These are phyloP conservation scores for Papiliotrema nemorosa DNA, from an alignment of 1,284 basidiomycete species.

Conservation along the genomic window DNA sequence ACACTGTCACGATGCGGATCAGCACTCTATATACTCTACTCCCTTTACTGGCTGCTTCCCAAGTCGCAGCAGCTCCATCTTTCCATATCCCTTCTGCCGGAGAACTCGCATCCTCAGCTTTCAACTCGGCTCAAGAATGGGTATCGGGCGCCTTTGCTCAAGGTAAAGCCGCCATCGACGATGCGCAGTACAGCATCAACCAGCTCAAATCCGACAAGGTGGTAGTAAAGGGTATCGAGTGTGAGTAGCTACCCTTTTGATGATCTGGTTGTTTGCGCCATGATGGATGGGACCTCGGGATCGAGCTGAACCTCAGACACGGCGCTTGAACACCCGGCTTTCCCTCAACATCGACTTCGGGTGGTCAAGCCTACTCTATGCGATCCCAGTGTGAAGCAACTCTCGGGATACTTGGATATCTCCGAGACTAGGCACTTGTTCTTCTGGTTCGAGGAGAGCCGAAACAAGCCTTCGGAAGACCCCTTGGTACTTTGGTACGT, in stretches of 20 bases:
- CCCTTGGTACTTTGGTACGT: conserved; percentile 75
- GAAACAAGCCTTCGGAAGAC: conserved; percentile 66
- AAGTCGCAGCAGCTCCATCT: conserved; percentile 20
- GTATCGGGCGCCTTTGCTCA: conserved; percentile 21
- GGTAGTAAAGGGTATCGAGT: conserved; percentile 5
- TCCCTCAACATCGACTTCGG: conserved; percentile 66
- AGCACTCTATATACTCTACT: not conserved
- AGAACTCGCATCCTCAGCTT: conserved; percentile 28
- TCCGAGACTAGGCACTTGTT: conserved; percentile 63
- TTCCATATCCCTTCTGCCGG: conserved; percentile 22
- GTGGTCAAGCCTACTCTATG: conserved; percentile 69
- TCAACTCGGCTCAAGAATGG: conserved; percentile 30
- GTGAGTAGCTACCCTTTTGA: not conserved
- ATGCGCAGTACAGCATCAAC: conserved; percentile 50
- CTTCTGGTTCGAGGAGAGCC: conserved; percentile 59
- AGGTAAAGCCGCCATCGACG: conserved; percentile 43
- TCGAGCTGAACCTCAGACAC: conserved; percentile 17
- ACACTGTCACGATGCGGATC: conserved; percentile 55
- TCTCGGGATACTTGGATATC: conserved; percentile 86
- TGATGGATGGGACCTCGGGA: no score
- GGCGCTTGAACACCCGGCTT: conserved; percentile 63
- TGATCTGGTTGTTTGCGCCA: no score
- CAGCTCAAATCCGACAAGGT: conserved; percentile 37
- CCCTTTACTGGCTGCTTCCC: not conserved
- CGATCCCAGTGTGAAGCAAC: conserved; percentile 76